Conservation (phyloP, 2,329 filamentous ascomycete genomes). For the Albophoma yamanashiensis region DNA sequence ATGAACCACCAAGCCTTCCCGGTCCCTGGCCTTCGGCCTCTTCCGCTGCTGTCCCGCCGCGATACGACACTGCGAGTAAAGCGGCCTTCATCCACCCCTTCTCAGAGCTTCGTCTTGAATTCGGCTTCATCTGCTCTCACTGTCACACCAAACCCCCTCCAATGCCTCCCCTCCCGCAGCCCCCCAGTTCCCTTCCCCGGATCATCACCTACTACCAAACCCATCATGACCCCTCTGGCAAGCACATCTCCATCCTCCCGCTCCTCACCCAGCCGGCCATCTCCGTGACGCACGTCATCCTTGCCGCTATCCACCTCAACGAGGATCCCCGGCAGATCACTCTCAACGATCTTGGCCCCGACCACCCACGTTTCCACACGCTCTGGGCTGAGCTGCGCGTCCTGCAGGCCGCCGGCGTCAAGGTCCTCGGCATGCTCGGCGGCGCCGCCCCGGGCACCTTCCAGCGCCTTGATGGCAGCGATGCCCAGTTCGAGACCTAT, state of each 20-base stretch:
- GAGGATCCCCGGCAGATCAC: constrained; percentile 53
- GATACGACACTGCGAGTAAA: neutral
- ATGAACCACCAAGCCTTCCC: no score
- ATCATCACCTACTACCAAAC: constrained; percentile 46
- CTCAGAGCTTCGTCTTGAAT: neutral
- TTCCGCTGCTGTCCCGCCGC: neutral
- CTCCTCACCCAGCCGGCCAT: constrained; percentile 37
- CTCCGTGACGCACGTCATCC: constrained; percentile 65
- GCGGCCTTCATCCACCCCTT: neutral
- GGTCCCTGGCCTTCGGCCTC: neutral
- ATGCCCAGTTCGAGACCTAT: constrained; percentile 58
- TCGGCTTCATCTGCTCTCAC: constrained; percentile 12
- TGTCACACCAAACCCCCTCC: constrained; percentile 3
- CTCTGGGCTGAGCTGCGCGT: constrained; percentile 70
- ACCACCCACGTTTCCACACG: constrained; percentile 54
- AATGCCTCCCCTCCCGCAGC: constrained; percentile 19
- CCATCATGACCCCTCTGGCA: constrained; percentile 32
- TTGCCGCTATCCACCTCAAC: constrained; percentile 82
- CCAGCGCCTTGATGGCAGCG: constrained; percentile 40
- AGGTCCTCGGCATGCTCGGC: constrained; percentile 78
- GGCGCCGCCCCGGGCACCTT: constrained; percentile 73
- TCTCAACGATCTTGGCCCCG: constrained; percentile 69
- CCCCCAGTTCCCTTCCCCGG: constrained; percentile 26
- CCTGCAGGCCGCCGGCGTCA: constrained; percentile 64
- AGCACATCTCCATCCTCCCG: constrained; percentile 41